phyloP scores from a whole-genome alignment of 805 yeast species.

The Metschnikowia colocasiae region DNA sequence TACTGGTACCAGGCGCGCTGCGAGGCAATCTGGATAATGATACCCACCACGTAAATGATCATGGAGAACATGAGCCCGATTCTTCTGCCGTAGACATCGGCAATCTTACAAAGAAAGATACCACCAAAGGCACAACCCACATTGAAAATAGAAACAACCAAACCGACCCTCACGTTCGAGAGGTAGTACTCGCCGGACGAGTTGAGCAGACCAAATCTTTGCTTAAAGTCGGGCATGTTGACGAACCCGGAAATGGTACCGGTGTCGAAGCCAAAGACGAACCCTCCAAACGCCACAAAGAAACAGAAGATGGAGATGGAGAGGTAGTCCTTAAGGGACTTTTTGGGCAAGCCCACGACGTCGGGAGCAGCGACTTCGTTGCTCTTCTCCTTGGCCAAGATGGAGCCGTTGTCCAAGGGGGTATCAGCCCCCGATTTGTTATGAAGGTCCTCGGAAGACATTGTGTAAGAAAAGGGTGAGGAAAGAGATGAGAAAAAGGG shows the following conservation, averaged over 20 bases:
- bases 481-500: slow-evolving; percentile 1
- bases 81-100: slow-evolving; percentile 60
- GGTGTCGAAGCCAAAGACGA: slow-evolving; percentile 74
- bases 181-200: slow-evolving; percentile 38
- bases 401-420: slow-evolving; percentile 25
- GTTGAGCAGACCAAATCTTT: slow-evolving; percentile 49
- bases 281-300: slow-evolving; percentile 69
- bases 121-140: slow-evolving; percentile 74
- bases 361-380: slow-evolving; percentile 5
- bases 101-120: slow-evolving; percentile 51
- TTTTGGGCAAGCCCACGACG: slow-evolving; percentile 25
- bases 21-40: slow-evolving; percentile 57
- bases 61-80: slow-evolving; percentile 50
- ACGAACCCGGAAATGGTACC: slow-evolving; percentile 74
- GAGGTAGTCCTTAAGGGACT: slow-evolving; percentile 34
- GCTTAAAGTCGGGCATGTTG: slow-evolving; percentile 52
- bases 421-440: slow-evolving; percentile 29
- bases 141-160: slow-evolving; percentile 55
- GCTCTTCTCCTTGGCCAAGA: slow-evolving; percentile 21
- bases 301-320: slow-evolving; percentile 46
- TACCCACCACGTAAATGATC: slow-evolving; percentile 57
- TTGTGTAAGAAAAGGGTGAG: slow-evolving; percentile 3
- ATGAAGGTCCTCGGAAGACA: slow-evolving; percentile 25
- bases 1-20: slow-evolving; percentile 52
- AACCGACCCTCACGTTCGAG: slow-evolving; percentile 47